phyloP scores from a whole-genome alignment of 352 stramenopile species.

The Plasmopara muralis region DNA sequence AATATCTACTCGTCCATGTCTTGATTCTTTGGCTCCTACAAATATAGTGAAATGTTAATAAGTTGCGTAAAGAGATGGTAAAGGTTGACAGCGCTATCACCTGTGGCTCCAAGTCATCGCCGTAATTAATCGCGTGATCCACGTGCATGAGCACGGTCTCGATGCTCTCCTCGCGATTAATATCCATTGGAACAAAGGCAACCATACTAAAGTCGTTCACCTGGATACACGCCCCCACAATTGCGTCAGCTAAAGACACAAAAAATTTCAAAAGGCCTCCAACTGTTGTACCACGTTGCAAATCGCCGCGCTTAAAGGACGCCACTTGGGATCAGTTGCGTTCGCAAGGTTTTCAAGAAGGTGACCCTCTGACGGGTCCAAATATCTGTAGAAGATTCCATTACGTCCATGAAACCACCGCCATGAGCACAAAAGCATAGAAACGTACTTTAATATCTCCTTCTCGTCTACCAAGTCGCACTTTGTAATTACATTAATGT shows the following conservation, averaged over 20 bases:
- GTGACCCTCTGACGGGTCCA: constrained; percentile 80
- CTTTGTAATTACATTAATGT: constrained; percentile 91
- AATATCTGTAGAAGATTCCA: constrained; percentile 33
- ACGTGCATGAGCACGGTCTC: constrained; percentile 93
- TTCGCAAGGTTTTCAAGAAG: constrained; percentile 77
- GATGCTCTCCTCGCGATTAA: constrained; percentile 95
- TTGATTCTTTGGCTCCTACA: constrained; percentile 66
- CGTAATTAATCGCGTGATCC: constrained; percentile 96
- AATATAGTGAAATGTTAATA: constrained; percentile 4
- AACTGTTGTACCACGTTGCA: constrained; percentile 73
- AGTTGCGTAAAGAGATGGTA: not conserved
- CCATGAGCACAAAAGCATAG: not conserved
- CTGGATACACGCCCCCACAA: constrained; percentile 19
- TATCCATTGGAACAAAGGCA: constrained; percentile 96
- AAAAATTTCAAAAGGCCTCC: not conserved
- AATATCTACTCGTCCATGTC: constrained; percentile 33
- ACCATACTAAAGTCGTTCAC: constrained; percentile 97
- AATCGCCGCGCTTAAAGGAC: constrained; percentile 69
- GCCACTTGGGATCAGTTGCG: constrained; percentile 77
- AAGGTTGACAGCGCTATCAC: constrained; percentile 20
- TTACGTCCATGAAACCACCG: constrained; percentile 4
- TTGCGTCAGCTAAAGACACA: constrained; percentile 1
- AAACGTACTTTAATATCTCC: constrained; percentile 73
- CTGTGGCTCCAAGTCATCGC: constrained; percentile 91
- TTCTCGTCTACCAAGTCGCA: constrained; percentile 88